These are phyloP conservation scores for Dactylis glomerata DNA, from an alignment of 176 grass and related monocot species.

Conservation along the genomic window DNA sequence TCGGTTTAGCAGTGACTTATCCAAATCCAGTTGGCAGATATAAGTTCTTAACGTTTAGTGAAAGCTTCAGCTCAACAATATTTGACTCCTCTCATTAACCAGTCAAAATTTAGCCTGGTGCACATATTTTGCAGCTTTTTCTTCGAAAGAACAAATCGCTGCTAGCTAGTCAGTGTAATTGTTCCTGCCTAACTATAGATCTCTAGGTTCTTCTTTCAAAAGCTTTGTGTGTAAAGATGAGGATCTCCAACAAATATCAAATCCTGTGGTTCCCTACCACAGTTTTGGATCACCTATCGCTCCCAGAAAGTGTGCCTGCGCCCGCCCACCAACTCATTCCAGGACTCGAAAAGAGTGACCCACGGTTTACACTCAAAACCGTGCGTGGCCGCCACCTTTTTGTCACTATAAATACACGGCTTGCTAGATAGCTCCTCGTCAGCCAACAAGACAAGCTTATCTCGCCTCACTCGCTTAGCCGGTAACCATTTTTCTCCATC, in stretches of 20 bases:
- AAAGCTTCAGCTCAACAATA: background rate
- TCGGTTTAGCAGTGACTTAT: background rate
- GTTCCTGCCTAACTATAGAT: background rate
- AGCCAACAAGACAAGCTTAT: background rate
- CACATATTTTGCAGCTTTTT: background rate
- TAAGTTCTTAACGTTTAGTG: background rate
- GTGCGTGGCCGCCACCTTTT: background rate
- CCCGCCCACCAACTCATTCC: constrained; percentile 19
- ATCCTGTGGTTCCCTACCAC: background rate
- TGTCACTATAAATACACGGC: background rate
- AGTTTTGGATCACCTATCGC: background rate
- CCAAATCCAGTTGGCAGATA: background rate
- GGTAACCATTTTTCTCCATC: background rate
- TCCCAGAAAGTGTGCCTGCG: background rate
- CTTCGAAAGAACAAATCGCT: background rate
- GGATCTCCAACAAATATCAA: background rate
- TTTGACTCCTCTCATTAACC: background rate
- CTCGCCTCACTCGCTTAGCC: background rate
- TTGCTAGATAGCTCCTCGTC: background rate
- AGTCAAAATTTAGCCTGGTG: background rate
- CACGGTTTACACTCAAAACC: constrained; percentile 35
- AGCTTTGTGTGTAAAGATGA: background rate
- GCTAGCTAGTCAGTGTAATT: background rate
- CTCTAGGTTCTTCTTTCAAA: background rate
- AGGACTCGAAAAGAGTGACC: background rate